These are phyloP conservation scores for Guyanaporus albipodus DNA, from an alignment of 768 basidiomycete genomes.

Conservation along the genomic window DNA sequence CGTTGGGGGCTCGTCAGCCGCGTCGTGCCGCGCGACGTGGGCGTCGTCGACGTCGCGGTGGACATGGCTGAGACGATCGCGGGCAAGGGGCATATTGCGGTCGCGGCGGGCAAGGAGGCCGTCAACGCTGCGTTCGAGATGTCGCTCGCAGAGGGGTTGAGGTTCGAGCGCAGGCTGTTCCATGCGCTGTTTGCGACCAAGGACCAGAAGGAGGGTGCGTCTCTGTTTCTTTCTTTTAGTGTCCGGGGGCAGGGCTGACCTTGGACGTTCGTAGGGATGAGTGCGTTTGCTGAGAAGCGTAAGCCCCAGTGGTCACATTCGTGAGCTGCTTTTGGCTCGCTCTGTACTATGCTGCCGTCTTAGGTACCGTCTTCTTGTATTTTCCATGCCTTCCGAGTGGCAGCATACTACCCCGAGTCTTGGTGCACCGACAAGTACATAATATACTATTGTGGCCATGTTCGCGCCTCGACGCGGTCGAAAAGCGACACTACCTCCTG, in stretches of 20 bases:
- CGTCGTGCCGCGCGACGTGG: constrained; percentile 73
- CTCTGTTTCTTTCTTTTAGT: neutral
- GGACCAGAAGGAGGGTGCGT: constrained; percentile 91
- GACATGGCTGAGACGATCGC: constrained; percentile 75
- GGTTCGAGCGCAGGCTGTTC: constrained; percentile 87
- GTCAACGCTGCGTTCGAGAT: constrained; percentile 92
- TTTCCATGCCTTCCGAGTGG: too few relatives aligned
- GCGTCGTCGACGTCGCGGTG: constrained; percentile 85
- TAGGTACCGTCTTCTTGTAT: too few relatives aligned
- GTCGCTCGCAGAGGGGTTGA: constrained; percentile 74
- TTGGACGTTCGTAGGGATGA: constrained; percentile 66
- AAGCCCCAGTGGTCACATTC: constrained; percentile 75
- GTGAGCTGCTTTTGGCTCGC: too few relatives aligned
- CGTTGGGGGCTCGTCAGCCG: constrained; percentile 85
- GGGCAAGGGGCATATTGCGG: constrained; percentile 76
- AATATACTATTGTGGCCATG: too few relatives aligned
- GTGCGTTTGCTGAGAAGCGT: constrained; percentile 91
- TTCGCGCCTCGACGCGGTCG: too few relatives aligned
- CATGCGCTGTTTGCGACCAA: constrained; percentile 88
- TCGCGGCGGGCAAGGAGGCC: constrained; percentile 88
- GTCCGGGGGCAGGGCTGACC: too few relatives aligned
- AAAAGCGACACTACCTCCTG: constrained; percentile 22
- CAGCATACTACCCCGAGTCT: too few relatives aligned
- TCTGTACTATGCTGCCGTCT: too few relatives aligned
- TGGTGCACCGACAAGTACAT: too few relatives aligned